Base-by-base conservation (phyloP, 2,329 filamentous ascomycete genomes). In the Penicillium sp. region DNA sequence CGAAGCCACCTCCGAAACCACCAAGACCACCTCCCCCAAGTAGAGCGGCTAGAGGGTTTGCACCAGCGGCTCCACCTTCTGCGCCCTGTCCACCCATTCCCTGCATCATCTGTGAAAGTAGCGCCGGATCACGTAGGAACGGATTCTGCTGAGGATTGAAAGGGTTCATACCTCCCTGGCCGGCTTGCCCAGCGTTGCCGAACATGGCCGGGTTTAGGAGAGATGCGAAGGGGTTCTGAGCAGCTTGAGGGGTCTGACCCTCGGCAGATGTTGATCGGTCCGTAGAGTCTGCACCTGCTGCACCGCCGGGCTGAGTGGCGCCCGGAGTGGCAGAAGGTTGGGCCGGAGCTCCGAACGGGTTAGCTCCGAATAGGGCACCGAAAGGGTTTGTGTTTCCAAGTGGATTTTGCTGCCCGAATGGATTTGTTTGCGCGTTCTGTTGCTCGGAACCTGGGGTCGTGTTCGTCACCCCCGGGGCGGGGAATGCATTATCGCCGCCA, bases 381-480 rank as follows among this genome's bases (percentile, higher is more conserved):
- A 85, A 84, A 2, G 82, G 82, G 57, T 59, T 61, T 17, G 47
- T 42, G n/a, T 38, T 38, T 10, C 48, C 58, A 22, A 51, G 19
- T 1, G 56, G 52, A 28, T 56, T 58, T n/a, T 48, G 49, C 40
- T 56, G 54, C 15, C 44, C 44, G 7, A 61, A 60, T 15, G 57
- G 58, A 19, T 59, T 60, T 31, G 32, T 22, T 28, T 38, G 52
- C 10, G 56, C 67, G 56, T 66, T 65, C 47, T 69, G 66, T 45
- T 65, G 69, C 45, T 70, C 66, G 33, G 54, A 47, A 37, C 57
- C 59, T 29, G 64, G 61, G 60, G 89, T 95, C 28, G 82, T 94
- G 68, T 96, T 89, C 32, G 91, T 97, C 19, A 85, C 83, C 8
- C 93, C 93, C 2, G 93, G 93, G 43, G 91, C 91, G 12, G 93